Conservation (phyloP, 2,329 filamentous ascomycete species). For the Exophiala viscosa region DNA sequence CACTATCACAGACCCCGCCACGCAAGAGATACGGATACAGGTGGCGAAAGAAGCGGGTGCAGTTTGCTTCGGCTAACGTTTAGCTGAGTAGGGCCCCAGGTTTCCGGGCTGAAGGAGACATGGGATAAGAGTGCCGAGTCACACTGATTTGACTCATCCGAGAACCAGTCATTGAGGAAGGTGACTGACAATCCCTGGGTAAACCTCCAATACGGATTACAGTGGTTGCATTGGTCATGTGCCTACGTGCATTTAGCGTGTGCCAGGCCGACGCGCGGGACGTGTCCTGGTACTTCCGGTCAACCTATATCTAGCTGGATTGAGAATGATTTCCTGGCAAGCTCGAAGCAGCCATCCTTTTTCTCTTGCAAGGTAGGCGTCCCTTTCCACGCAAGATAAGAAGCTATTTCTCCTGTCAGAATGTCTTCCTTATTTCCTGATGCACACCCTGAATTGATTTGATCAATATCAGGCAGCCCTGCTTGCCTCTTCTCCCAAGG, state of each 20-base stretch:
- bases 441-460: slow-evolving; percentile 3
- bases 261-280: slow-evolving; percentile 10
- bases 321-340: slow-evolving; percentile 6
- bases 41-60: slow-evolving; percentile 13
- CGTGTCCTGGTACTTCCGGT: slow-evolving; percentile 10
- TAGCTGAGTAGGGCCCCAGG: slow-evolving; percentile 9
- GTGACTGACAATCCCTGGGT: not conserved
- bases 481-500: slow-evolving; percentile 3
- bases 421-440: slow-evolving; percentile 8
- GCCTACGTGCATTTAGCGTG: slow-evolving; percentile 5
- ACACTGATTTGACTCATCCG: slow-evolving; percentile 11
- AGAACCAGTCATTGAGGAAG: slow-evolving; percentile 5
- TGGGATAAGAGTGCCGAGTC: slow-evolving; percentile 5
- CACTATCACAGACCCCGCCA: not conserved
- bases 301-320: slow-evolving; percentile 12
- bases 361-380: slow-evolving; percentile 1
- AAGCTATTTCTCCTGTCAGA: slow-evolving; percentile 6
- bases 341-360: not conserved
- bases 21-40: slow-evolving; percentile 1
- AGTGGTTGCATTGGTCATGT: slow-evolving; percentile 24
- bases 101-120: slow-evolving; percentile 11
- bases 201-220: not conserved
- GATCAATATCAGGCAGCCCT: slow-evolving; percentile 15
- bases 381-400: slow-evolving; percentile 11
- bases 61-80: slow-evolving; percentile 14